Base-by-base conservation (phyloP, 2,329 filamentous ascomycete genomes). In the Septoria petroselini region DNA sequence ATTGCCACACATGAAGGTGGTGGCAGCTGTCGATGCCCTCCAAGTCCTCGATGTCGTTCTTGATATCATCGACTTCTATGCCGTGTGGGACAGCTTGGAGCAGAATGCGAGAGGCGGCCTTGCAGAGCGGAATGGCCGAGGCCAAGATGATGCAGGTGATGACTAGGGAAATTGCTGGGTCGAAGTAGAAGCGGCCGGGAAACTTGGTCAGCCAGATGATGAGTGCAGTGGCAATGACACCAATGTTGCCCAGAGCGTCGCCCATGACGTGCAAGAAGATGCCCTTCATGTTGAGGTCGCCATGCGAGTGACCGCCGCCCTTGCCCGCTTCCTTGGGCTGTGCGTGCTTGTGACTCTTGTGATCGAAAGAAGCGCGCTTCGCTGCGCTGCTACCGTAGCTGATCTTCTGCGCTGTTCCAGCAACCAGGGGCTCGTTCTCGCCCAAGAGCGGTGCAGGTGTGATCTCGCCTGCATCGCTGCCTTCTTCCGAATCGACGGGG, bases 1-100 rank as follows among this genome's bases (percentile, higher is more conserved):
- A 80, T 70, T 97, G 91, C 93, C 93, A 98, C 55, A 98, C 90
- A 68, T 98, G 93, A 17, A 98, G 79, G 68, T 98, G 91, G 71
- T 98, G 93, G 65, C 90, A 95, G 67, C 86, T 89, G 54, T 93
- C 76, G 40, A 98, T 86, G 34, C 91, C 91, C 0, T 86, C 85
- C 4, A 98, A 81, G 12, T 80, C 74, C 65, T 91, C 82, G 46
- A 98, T 95, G 67, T 98, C 93, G 58, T 91, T 85, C 59, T 89
- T 87, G 69, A 98, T 91, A 52, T 97, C 88, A 58, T 91, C 85
- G 49, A 96, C 82, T 60, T 85, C 84, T 62, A 98, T 84, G 46
- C 91, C 87, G 52, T 90, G 85, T 0, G 93, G 93, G 0, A 93
- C 95, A 2, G 91, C 93, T 71, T 98, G 93, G 1, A 98, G 80